Percentiles rank a stretch among this genome's conserved stretches.
Evolutionary conservation across 208 protist species (phyloP).

Genomic region (Acanthamoeba castellanii): DNA sequence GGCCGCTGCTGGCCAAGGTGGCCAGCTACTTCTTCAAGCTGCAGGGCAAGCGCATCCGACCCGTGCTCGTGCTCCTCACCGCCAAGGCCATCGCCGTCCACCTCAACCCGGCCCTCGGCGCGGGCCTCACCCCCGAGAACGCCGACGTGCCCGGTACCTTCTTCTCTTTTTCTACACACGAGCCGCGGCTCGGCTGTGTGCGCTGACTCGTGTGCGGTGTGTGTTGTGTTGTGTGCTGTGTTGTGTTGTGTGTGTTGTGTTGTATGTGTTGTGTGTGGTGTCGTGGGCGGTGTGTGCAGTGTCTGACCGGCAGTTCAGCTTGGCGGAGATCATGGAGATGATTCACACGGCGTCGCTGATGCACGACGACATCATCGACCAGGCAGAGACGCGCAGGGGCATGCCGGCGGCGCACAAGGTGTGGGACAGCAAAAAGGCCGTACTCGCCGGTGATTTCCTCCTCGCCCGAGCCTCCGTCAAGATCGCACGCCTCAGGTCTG

Average conservation of each 20-base stretch:
- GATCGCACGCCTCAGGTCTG: slow-evolving; percentile 67
- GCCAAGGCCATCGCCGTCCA: slow-evolving; percentile 68
- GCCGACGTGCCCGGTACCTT: slow-evolving; percentile 24
- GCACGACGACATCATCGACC: slow-evolving; percentile 97
- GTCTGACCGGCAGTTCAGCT: slow-evolving; percentile 76
- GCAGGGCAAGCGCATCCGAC: slow-evolving; percentile 71
- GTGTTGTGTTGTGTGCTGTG: neutral
- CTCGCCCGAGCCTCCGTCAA: slow-evolving; percentile 89
- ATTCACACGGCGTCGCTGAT: slow-evolving; percentile 97
- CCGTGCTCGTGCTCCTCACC: slow-evolving; percentile 69
- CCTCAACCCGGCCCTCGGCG: neutral
- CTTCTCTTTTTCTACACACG: neutral
- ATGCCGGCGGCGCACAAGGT: slow-evolving; percentile 91
- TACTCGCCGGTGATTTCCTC: slow-evolving; percentile 95
- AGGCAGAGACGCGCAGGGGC: slow-evolving; percentile 93
- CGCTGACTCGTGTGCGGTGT: no score
- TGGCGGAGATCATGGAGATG: slow-evolving; percentile 96
- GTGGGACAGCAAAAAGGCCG: slow-evolving; percentile 93
- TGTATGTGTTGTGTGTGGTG: neutral
- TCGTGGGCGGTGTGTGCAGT: neutral
- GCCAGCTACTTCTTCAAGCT: slow-evolving; percentile 77
- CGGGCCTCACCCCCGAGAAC: neutral
- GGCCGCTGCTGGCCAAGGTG: slow-evolving; percentile 59
- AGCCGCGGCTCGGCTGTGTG: no score
- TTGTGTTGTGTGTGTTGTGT: neutral